Percentiles rank a stretch among this genome's conserved stretches.
Evolutionary conservation across 768 basidiomycete genomes (phyloP).

Genomic region (Calvatia gigantea): DNA sequence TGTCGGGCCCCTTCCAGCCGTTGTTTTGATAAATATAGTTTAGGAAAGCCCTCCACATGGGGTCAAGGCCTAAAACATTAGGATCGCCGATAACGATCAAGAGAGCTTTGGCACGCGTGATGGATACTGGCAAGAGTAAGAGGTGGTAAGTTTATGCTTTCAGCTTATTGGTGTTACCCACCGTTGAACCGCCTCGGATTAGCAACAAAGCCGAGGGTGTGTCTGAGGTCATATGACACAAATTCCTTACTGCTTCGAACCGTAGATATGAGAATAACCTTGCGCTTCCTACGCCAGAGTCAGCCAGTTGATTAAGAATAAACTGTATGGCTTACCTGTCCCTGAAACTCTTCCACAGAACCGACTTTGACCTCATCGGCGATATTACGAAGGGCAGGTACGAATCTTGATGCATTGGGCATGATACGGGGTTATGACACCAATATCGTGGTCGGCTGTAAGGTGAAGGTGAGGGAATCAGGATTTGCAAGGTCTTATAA

Average conservation of each 20-base stretch:
- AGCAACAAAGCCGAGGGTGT: constrained; percentile 57
- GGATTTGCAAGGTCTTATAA: neutral
- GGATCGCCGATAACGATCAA: constrained; percentile 61
- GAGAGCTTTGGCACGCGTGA: constrained; percentile 59
- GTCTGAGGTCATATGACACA: constrained; percentile 49
- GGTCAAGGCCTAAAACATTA: constrained; percentile 54
- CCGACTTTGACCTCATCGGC: constrained; percentile 53
- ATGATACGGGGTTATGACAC: constrained; percentile 60
- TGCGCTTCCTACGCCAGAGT: constrained; percentile 40
- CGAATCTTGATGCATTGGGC: constrained; percentile 54
- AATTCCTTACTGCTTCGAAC: constrained; percentile 54
- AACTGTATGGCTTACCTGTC: constrained; percentile 38
- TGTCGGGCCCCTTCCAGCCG: constrained; percentile 51
- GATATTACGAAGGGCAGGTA: constrained; percentile 25
- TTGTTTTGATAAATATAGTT: constrained; percentile 51
- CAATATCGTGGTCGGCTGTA: constrained; percentile 50
- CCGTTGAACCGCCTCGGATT: constrained; percentile 60
- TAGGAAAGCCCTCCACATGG: constrained; percentile 58
- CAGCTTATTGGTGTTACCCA: constrained; percentile 24
- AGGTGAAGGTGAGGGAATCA: neutral
- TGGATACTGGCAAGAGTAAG: constrained; percentile 38
- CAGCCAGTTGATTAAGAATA: constrained; percentile 20
- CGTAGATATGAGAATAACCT: constrained; percentile 55
- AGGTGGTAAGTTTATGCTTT: neutral
- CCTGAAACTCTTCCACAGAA: constrained; percentile 66